A percentile compares a stretch with the other conserved stretches of the same genome.
Evolutionary conservation across 345 rosid genomes (phyloP).

Genomic region (Combretum micranthum): DNA sequence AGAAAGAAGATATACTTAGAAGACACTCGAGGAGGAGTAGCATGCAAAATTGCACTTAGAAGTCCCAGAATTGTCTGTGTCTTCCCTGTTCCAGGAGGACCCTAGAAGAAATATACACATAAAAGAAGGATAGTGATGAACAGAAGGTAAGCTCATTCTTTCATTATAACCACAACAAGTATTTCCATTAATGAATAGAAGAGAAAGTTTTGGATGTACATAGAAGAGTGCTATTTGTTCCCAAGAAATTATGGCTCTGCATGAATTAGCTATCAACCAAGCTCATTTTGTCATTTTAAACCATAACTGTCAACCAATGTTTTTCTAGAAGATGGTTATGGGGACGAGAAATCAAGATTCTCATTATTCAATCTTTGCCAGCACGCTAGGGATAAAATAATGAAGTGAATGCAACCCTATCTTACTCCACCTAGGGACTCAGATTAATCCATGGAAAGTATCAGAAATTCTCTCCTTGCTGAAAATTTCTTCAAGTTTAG

Average conservation of each 20-base stretch:
- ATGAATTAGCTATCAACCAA: background rate
- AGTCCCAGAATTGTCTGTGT: constrained; percentile 95
- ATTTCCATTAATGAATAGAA: background rate
- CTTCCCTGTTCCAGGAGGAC: constrained; percentile 99
- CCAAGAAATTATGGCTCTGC: background rate
- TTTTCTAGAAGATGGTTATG: background rate
- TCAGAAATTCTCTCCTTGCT: too few relatives aligned
- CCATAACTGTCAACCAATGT: background rate
- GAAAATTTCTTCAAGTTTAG: too few relatives aligned
- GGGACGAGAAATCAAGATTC: background rate
- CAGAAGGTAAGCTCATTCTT: too few relatives aligned
- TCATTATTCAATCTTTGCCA: background rate
- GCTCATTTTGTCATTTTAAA: background rate
- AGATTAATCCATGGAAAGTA: too few relatives aligned
- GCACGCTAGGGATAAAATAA: background rate
- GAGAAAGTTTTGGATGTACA: background rate
- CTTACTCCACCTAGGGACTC: background rate
- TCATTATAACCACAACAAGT: too few relatives aligned
- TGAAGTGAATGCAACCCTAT: background rate
- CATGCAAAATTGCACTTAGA: constrained; percentile 94
- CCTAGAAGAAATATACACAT: constrained; percentile 39
- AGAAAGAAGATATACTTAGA: constrained; percentile 36
- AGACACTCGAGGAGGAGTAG: constrained; percentile 71
- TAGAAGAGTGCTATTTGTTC: background rate
- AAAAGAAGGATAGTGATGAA: constrained; percentile 5